These are phyloP conservation scores for Nakaseomyces glabratus DNA, from an alignment of 1,139 yeast genomes.

Conservation along the genomic window DNA sequence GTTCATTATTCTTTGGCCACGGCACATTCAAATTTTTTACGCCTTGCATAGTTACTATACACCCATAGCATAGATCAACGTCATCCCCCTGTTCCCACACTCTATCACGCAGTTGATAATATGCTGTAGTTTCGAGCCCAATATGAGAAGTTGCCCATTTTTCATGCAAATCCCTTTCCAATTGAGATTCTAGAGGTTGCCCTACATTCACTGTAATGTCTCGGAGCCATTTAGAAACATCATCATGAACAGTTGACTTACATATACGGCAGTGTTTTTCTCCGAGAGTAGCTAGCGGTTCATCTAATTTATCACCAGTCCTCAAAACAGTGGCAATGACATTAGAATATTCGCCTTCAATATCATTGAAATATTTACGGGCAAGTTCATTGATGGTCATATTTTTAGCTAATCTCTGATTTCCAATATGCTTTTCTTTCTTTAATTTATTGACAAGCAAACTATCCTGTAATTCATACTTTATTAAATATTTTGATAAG, in stretches of 20 bases:
- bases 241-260: slow-evolving; percentile 41
- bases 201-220: slow-evolving; percentile 62
- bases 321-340: slow-evolving; percentile 90
- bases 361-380: slow-evolving; percentile 57
- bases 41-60: slow-evolving; percentile 52
- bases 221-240: slow-evolving; percentile 61
- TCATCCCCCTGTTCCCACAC: slow-evolving; percentile 16
- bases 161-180: slow-evolving; percentile 37
- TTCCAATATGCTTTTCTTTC: slow-evolving; percentile 5
- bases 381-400: slow-evolving; percentile 78
- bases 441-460: slow-evolving; percentile 16
- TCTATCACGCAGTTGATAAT: slow-evolving; percentile 14
- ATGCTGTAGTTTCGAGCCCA: slow-evolving; percentile 12
- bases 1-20: slow-evolving; percentile 44
- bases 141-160: slow-evolving; percentile 29
- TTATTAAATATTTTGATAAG: slow-evolving; percentile 20
- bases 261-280: slow-evolving; percentile 43
- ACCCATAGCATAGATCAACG: slow-evolving; percentile 61
- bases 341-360: slow-evolving; percentile 80
- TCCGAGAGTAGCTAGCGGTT: slow-evolving; percentile 32
- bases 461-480: slow-evolving; percentile 18
- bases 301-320: slow-evolving; percentile 72
- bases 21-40: slow-evolving; percentile 36
- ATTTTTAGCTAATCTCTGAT: slow-evolving; percentile 40
- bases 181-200: slow-evolving; percentile 42